Evolutionary conservation across 1,139 yeast species (phyloP), one percentile per base, ranked within the genome.

Genomic region (Taphrina populina): DNA sequence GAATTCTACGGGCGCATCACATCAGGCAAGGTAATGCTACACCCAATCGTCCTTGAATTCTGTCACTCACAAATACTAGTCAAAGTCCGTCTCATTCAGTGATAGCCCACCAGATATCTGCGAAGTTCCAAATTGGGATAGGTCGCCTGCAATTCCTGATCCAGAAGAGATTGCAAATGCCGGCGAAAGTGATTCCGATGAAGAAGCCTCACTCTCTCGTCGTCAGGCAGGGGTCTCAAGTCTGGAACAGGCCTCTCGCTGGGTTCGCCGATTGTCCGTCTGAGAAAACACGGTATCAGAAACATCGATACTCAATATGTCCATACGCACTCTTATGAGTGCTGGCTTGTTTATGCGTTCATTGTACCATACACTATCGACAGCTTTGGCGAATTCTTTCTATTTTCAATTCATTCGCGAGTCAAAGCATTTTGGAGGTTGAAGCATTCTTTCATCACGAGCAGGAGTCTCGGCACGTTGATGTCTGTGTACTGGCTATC

Each of bases 51-150:
- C 23, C 6, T 17, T 15, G 23, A 5, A 10, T 3, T 19, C 13
- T 13, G 7, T 1, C 13, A 8, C 17, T 29, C 15, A 17, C 24
- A 8, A 29, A 13, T 10, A 17, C 30, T 24, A 11, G 34, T 17
- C n/a, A 20, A 19, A 49, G 21, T 24, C 44, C 6, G 54, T 49
- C 46, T 33, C 44, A 20, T 49, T 49, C 34, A 49, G 54, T 30
- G 54, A 49, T 5, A 27, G 27, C 3, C 54, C 54, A 3, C 54
- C 54, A 1, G 46, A 21, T 26, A 29, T 49, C 5, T 49, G 54
- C 15, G 54, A 49, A 17, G 29, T 49, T 8, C 54, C 54, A 13
- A 20, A 49, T 33, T 49, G 54, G 54, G 54, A 49, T 29, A 32
- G 54, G 23, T 21, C 46, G 29, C 54, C 54, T n/a, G 44, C 39